phyloP scores from a whole-genome alignment of 192 early-diverging fungal genomes.

The Coemansia sp. region DNA sequence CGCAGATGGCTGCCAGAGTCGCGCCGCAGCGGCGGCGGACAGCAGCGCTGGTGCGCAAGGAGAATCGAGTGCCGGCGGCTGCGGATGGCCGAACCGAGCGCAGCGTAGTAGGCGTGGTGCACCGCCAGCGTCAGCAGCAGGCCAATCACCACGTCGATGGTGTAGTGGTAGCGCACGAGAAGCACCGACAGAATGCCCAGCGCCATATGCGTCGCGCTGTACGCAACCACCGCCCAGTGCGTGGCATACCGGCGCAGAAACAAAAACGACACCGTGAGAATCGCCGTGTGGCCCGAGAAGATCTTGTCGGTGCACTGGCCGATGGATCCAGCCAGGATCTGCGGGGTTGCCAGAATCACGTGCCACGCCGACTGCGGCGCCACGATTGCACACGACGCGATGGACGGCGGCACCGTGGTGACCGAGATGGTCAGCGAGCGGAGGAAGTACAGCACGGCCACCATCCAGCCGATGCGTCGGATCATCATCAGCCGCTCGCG shows the following conservation, averaged over 20 bases:
- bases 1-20: background rate
- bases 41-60: no score
- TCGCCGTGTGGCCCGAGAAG: slow-evolving; percentile 64
- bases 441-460: slow-evolving; percentile 58
- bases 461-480: slow-evolving; percentile 57
- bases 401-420: slow-evolving; percentile 59
- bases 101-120: slow-evolving; percentile 60
- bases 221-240: slow-evolving; percentile 45
- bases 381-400: slow-evolving; percentile 38
- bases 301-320: slow-evolving; percentile 65
- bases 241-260: slow-evolving; percentile 60
- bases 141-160: slow-evolving; percentile 62
- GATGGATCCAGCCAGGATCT: slow-evolving; percentile 53
- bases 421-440: slow-evolving; percentile 59
- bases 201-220: slow-evolving; percentile 33
- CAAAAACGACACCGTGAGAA: slow-evolving; percentile 57
- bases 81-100: slow-evolving; percentile 31
- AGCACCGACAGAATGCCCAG: slow-evolving; percentile 57
- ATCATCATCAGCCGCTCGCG: slow-evolving; percentile 56
- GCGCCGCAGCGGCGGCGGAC: background rate
- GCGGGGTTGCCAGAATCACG: slow-evolving; percentile 47
- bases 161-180: slow-evolving; percentile 61
- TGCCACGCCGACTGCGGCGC: slow-evolving; percentile 47
- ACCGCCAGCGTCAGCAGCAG: slow-evolving; percentile 59
- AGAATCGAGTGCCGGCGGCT: no score